phyloP scores from a whole-genome alignment of 148 eudicot genomes.

The Vaccinium vitisidaea region DNA sequence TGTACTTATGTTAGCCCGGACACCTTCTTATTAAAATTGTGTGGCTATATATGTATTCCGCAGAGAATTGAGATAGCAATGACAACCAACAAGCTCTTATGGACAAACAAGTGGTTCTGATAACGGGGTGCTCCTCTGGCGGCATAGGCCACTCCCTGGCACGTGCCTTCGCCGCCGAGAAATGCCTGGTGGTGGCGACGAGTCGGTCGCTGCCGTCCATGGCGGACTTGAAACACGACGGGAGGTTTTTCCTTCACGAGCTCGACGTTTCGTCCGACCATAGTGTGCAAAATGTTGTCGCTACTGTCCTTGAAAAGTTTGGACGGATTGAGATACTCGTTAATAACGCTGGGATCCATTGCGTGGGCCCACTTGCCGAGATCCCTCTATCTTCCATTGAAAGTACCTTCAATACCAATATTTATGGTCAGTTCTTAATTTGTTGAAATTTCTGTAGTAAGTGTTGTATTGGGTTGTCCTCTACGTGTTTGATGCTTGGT shows the following conservation, averaged over 20 bases:
- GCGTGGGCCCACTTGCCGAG: conserved; percentile 90
- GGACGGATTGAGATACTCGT: conserved; percentile 73
- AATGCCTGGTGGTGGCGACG: conserved; percentile 73
- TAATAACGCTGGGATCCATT: conserved; percentile 84
- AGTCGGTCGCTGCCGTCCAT: conserved; percentile 56
- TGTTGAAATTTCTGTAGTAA: neutral
- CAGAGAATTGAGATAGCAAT: no score
- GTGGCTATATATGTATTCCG: no score
- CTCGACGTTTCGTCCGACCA: conserved; percentile 69
- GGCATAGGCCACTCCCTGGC: conserved; percentile 88
- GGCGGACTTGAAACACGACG: conserved; percentile 44
- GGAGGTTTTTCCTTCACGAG: conserved; percentile 48
- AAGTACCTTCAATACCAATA: conserved; percentile 70
- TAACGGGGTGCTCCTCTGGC: conserved; percentile 77
- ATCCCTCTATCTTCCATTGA: conserved; percentile 55
- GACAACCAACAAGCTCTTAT: no score
- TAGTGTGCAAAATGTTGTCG: conserved; percentile 46
- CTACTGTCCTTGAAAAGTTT: conserved; percentile 47
- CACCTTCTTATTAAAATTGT: no score
- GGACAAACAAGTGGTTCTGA: conserved; percentile 52
- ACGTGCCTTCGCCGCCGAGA: conserved; percentile 61
- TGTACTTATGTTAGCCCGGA: no score
- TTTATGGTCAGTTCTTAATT: conserved; percentile 45
- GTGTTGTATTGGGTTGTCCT: neutral
- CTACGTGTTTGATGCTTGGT: neutral